Conservation (phyloP, 2,329 filamentous ascomycete species). For the Thermothelomyces thermophilus region DNA sequence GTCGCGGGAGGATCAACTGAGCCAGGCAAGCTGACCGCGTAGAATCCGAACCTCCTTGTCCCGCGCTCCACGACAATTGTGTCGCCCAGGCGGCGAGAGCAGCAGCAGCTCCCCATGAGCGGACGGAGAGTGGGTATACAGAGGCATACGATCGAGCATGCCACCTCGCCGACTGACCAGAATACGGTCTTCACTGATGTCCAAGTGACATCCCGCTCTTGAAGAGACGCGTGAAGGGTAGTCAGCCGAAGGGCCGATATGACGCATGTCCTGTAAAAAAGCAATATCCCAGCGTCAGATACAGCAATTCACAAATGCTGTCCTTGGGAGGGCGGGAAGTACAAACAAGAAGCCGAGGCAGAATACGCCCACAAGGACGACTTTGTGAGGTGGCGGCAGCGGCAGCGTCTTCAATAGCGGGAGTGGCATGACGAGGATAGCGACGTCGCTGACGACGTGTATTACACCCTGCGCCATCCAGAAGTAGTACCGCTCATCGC, state of each 20-base stretch:
- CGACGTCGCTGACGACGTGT: constrained; percentile 31
- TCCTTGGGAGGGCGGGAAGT: no score
- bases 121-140: constrained; percentile 11
- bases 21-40: not conserved
- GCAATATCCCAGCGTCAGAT: not conserved
- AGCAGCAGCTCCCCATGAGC: not conserved
- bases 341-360: constrained; percentile 30
- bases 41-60: not conserved
- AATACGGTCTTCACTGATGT: not conserved
- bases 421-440: constrained; percentile 31
- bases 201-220: not conserved
- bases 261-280: constrained; percentile 18
- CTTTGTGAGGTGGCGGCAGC: constrained; percentile 28
- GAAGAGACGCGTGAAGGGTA: not conserved
- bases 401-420: constrained; percentile 29
- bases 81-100: not conserved
- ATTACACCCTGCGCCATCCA: constrained; percentile 4
- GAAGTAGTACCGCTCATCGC: not conserved
- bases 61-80: not conserved
- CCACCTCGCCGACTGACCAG: constrained; percentile 3
- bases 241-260: constrained; percentile 4
- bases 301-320: no score
- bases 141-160: constrained; percentile 9
- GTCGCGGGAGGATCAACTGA: not conserved
- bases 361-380: constrained; percentile 31